Conservation (phyloP, 2,329 filamentous ascomycete genomes). For the Nemania sp. region DNA sequence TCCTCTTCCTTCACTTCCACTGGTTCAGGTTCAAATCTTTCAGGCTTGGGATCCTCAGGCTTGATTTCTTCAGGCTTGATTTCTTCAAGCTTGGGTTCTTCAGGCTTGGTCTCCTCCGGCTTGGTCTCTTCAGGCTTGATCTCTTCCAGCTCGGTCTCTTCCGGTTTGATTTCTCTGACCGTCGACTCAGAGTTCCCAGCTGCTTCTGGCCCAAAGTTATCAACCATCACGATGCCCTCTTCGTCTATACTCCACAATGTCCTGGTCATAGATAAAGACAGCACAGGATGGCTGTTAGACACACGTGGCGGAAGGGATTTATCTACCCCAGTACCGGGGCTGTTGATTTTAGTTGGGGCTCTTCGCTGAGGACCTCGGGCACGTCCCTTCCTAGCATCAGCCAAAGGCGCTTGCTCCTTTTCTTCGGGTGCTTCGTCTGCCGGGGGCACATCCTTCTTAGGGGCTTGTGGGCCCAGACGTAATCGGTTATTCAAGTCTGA, state of each 20-base stretch:
- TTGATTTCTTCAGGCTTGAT: constrained; percentile 5
- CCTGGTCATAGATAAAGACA: constrained; percentile 54
- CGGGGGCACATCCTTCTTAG: constrained; percentile 72
- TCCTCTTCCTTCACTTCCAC: too few species aligned
- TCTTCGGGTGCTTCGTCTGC: constrained; percentile 59
- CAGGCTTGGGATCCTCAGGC: background rate
- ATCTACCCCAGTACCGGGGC: constrained; percentile 40
- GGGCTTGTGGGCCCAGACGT: constrained; percentile 79
- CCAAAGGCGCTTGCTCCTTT: constrained; percentile 77
- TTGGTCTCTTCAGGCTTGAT: background rate
- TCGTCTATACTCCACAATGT: constrained; percentile 60
- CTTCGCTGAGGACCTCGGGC: constrained; percentile 85
- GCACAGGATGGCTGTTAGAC: constrained; percentile 42
- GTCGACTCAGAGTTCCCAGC: constrained; percentile 16
- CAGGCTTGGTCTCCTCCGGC: constrained; percentile 8
- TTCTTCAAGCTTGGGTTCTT: constrained; percentile 12
- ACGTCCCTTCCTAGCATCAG: constrained; percentile 86
- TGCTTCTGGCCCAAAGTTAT: constrained; percentile 34
- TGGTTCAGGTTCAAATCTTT: background rate
- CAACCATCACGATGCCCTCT: constrained; percentile 49
- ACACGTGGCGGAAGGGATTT: constrained; percentile 39
- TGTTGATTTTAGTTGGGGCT: constrained; percentile 59
- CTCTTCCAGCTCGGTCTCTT: constrained; percentile 2
- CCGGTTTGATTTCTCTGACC: constrained; percentile 14
- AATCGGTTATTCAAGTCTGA: constrained; percentile 90